Evolutionary conservation across 1,284 basidiomycete genomes (phyloP).

Genomic region (Naganishia sp.): DNA sequence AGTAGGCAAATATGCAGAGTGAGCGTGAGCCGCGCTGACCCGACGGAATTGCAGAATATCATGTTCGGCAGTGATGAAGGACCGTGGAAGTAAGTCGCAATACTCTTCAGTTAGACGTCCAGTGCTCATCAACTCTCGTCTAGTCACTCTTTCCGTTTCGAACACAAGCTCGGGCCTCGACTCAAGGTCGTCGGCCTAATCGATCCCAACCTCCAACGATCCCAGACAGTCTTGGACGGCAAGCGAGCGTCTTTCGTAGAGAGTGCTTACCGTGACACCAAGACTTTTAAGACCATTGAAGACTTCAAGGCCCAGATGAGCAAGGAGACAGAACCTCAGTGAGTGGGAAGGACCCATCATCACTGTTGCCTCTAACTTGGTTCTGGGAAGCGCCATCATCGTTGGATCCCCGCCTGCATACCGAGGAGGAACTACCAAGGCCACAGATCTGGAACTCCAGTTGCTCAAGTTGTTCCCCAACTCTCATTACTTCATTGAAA

Average conservation of each 20-base stretch:
- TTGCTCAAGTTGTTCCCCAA: conserved; percentile 86
- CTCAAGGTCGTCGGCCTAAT: conserved; percentile 94
- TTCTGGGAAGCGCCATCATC: conserved; percentile 65
- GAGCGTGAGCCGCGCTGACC: conserved; percentile 16
- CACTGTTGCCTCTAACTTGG: background rate
- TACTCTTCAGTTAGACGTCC: background rate
- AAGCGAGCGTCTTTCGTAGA: conserved; percentile 94
- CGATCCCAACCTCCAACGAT: conserved; percentile 83
- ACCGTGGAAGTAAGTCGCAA: conserved; percentile 48
- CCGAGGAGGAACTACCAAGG: conserved; percentile 74
- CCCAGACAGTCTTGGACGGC: conserved; percentile 75
- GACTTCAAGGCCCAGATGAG: conserved; percentile 75
- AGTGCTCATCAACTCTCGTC: background rate
- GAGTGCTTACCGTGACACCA: conserved; percentile 88
- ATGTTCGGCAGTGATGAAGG: conserved; percentile 82
- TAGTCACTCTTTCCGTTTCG: conserved; percentile 92
- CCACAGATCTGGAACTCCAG: conserved; percentile 85
- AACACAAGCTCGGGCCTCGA: conserved; percentile 92
- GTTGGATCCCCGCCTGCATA: conserved; percentile 92
- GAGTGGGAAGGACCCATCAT: conserved; percentile 35
- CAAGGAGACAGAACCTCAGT: conserved; percentile 55
- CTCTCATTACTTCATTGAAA: conserved; percentile 91
- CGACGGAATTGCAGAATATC: conserved; percentile 62
- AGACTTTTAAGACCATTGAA: conserved; percentile 82
- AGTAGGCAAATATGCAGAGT: conserved; percentile 40